Evolutionary conservation across 2,329 filamentous ascomycete species (phyloP).

Genomic region (Xylariaceae sp.): DNA sequence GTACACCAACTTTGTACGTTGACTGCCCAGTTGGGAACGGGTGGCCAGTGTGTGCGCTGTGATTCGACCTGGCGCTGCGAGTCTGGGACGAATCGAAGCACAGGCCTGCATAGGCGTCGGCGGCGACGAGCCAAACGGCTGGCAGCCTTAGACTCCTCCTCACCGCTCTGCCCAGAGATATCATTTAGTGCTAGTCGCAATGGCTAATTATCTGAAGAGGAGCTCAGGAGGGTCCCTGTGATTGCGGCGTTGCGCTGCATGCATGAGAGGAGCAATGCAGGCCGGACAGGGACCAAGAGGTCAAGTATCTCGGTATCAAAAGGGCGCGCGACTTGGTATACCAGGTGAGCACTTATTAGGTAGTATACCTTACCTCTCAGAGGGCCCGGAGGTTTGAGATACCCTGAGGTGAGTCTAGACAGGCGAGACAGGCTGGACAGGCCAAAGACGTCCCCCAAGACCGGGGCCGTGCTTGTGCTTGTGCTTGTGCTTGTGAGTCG

Average conservation of each 20-base stretch:
- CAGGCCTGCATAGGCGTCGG: conserved; percentile 21
- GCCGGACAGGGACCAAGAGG: conserved; percentile 14
- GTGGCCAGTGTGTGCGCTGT: too few relatives aligned
- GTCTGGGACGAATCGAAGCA: conserved; percentile 7
- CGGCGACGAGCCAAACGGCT: conserved; percentile 32
- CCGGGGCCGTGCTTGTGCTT: too few relatives aligned
- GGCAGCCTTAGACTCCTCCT: conserved; percentile 26
- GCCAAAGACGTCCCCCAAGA: too few relatives aligned
- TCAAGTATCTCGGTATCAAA: too few relatives aligned
- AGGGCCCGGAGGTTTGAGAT: too few relatives aligned
- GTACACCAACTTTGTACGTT: too few relatives aligned
- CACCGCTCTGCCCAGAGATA: conserved; percentile 33
- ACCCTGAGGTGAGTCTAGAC: too few relatives aligned
- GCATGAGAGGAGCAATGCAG: conserved; percentile 18
- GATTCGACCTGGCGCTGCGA: too few relatives aligned
- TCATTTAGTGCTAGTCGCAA: neutral
- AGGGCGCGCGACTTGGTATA: too few relatives aligned
- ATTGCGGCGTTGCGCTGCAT: conserved; percentile 27
- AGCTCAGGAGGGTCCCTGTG: conserved; percentile 19
- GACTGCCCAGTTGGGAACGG: too few relatives aligned
- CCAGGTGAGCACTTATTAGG: conserved; percentile 1
- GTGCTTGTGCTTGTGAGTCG: too few relatives aligned
- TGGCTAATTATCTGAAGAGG: conserved; percentile 12
- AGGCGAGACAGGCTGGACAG: too few relatives aligned
- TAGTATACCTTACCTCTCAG: neutral